Conservation (phyloP, 2,329 filamentous ascomycete species). For the Apiospora hydei region DNA sequence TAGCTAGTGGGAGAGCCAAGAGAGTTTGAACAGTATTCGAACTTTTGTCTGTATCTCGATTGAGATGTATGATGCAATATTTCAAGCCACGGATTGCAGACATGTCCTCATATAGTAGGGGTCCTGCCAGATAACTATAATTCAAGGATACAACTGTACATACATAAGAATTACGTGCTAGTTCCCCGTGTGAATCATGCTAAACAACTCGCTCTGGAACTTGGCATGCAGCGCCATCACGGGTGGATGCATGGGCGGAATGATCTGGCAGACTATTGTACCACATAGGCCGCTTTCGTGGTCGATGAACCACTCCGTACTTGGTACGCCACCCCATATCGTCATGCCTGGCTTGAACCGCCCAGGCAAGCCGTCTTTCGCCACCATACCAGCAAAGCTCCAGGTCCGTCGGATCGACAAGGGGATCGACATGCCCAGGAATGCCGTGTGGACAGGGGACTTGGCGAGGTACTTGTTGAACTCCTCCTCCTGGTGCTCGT, state of each 20-base stretch:
- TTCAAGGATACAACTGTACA: no score
- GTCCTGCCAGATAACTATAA: no score
- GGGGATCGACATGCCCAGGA: slow-evolving; percentile 34
- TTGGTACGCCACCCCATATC: slow-evolving; percentile 36
- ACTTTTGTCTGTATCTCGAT: no score
- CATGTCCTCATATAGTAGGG: neutral
- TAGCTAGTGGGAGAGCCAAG: no score
- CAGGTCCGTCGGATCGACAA: slow-evolving; percentile 34
- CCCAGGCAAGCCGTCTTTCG: slow-evolving; percentile 34
- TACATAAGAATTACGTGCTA: neutral
- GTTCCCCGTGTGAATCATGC: neutral
- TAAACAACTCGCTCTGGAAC: slow-evolving; percentile 34
- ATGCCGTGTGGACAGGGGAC: slow-evolving; percentile 29
- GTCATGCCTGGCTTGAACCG: slow-evolving; percentile 31
- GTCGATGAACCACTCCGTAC: slow-evolving; percentile 39
- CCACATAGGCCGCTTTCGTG: slow-evolving; percentile 35
- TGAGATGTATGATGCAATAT: no score
- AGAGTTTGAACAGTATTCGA: no score
- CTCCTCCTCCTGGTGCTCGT: slow-evolving; percentile 34
- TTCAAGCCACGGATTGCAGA: no score
- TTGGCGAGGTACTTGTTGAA: slow-evolving; percentile 35
- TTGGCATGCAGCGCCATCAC: slow-evolving; percentile 34
- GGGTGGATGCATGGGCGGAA: slow-evolving; percentile 35
- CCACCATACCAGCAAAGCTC: slow-evolving; percentile 37
- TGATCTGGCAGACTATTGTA: slow-evolving; percentile 34